phyloP scores from a whole-genome alignment of 179 eudicot species.

The Drosera spatulata region DNA sequence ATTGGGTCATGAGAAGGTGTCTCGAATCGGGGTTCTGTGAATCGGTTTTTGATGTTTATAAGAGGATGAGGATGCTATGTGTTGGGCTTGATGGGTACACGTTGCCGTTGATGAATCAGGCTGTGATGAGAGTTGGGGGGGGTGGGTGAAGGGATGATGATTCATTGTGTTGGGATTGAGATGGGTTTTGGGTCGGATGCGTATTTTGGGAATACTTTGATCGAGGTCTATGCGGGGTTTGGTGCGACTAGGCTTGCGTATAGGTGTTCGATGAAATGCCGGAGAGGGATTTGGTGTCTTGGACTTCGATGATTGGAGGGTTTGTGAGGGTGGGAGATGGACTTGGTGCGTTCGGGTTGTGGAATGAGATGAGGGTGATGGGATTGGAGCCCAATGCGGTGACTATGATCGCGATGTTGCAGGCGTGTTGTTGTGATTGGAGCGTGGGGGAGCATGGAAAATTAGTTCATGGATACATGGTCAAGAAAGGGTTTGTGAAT shows the following conservation, averaged over 20 bases:
- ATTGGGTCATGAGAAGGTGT: conserved; percentile 33
- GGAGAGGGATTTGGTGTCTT: conserved; percentile 29
- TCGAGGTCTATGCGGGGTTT: conserved; percentile 27
- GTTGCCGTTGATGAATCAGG: conserved; percentile 36
- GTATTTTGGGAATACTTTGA: conserved; percentile 42
- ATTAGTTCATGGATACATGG: conserved; percentile 34
- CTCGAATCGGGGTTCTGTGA: conserved; percentile 22
- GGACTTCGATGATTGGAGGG: not conserved
- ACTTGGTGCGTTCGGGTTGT: not conserved
- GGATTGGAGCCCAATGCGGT: conserved; percentile 38
- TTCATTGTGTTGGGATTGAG: conserved; percentile 33
- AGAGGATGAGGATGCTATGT: conserved; percentile 36
- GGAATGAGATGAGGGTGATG: conserved; percentile 6
- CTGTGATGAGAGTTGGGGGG: conserved; percentile 20
- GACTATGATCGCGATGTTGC: conserved; percentile 42
- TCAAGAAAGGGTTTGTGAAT: conserved; percentile 25
- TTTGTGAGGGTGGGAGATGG: not conserved
- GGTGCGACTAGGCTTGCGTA: conserved; percentile 21
- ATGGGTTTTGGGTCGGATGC: conserved; percentile 42
- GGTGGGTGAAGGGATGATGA: conserved; percentile 11
- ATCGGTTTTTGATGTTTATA: conserved; percentile 26
- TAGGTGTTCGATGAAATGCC: conserved; percentile 50
- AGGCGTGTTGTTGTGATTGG: conserved; percentile 21
- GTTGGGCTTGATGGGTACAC: conserved; percentile 45
- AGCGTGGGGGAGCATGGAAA: conserved; percentile 20